These are phyloP conservation scores for Knoxia roxburghii DNA, from an alignment of 257 asterid genomes.

Conservation along the genomic window DNA sequence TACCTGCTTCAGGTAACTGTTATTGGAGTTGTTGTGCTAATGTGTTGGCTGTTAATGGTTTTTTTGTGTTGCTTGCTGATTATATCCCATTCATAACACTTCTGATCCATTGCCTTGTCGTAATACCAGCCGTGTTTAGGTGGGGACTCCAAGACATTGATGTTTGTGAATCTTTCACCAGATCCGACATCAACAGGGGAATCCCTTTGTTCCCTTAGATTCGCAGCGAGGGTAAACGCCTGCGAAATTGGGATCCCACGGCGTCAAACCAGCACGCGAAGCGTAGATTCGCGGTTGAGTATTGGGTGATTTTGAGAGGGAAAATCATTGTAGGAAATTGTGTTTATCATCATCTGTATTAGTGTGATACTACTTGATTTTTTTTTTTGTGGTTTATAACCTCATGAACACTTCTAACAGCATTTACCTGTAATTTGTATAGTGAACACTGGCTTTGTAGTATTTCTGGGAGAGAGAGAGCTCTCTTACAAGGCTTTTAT, in stretches of 20 bases:
- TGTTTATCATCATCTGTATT: conserved; percentile 26
- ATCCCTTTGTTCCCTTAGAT: conserved; percentile 89
- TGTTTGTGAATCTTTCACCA: conserved; percentile 89
- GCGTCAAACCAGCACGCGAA: conserved; percentile 74
- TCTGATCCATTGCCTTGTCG: conserved; percentile 16
- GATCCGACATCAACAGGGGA: conserved; percentile 80
- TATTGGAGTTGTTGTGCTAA: too few species aligned
- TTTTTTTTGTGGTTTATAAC: conserved; percentile 27
- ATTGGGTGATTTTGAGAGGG: conserved; percentile 48
- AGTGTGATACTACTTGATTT: conserved; percentile 10
- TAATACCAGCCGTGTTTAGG: conserved; percentile 85
- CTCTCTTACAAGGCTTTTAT: conserved; percentile 17
- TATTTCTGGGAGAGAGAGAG: conserved; percentile 25
- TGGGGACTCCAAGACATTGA: conserved; percentile 89
- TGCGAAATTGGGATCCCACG: conserved; percentile 95
- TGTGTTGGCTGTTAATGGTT: neutral
- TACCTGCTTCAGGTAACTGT: conserved; percentile 92
- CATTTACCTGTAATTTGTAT: conserved; percentile 44
- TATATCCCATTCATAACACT: neutral
- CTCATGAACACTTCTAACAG: conserved; percentile 35
- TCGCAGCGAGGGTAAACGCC: conserved; percentile 89
- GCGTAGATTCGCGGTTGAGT: conserved; percentile 75
- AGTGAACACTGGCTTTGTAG: conserved; percentile 40
- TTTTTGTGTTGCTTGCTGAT: too few species aligned
- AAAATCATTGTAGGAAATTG: conserved; percentile 21